Base-by-base conservation (phyloP, 164 flowering plant genomes). In the Protea cynaroides region DNA sequence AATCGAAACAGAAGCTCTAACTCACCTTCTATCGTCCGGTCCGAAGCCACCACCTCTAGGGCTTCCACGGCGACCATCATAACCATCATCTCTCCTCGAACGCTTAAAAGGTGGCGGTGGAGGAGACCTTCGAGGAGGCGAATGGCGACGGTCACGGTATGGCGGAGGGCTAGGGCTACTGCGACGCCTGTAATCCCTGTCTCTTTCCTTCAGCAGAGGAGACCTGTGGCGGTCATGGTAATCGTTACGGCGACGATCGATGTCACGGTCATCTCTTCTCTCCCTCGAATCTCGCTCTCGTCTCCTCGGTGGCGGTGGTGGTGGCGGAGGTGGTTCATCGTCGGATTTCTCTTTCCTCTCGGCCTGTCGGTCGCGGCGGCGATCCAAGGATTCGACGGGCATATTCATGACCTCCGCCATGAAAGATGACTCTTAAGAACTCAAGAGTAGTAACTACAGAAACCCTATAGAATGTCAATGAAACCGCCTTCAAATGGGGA, bases 341-440 rank as follows among this genome's bases (percentile, higher is more conserved):
- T 73, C 76, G 61, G 40, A 58, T 61, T 70, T 74, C 56, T 78
- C 78, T 43, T 75, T 68, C 69, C 72, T 47, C 55, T 75, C 78
- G 1, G 78, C 59, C 62, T 71, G 75, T 22, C 79, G 65, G 37
- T 80, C 81, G 29, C 80, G 75, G 25, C 79, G 71, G 38, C 79
- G 81, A 74, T 83, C 89, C 40, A 81, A 64, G 25, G 84, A 71
- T 49, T 86, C 93, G 46, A 74, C 74, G 23, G 91, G 79, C 78
- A 79, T 60, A 74, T 78, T 84, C 69, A 85, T 75, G 38, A 85
- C 88, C 56, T 91, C 96, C n/a, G 94, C 86, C 97, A 91, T 91
- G 17, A 67, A 44, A 9, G 66, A 53, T 23, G 38, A 40, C 14
- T 38, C 10, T n/a, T n/a, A 40, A 49, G 40, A 55, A 17, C 34